A percentile compares a stretch with the other conserved stretches of the same genome.
Conservation (phyloP, 257 asterid species). For the Petrea volubilis region DNA sequence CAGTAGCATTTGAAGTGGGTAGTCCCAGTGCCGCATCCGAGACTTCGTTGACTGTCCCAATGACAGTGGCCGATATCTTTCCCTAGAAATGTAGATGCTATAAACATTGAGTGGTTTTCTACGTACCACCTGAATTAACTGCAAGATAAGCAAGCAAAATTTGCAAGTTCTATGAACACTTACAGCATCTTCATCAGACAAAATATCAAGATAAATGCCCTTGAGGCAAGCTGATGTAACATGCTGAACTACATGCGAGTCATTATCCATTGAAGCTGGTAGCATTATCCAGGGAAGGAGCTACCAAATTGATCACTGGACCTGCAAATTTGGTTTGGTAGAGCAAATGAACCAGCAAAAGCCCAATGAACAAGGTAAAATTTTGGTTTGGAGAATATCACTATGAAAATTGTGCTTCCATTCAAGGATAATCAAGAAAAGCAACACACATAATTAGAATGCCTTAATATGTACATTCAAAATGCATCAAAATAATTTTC, state of each 20-base stretch:
- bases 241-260: constrained; percentile 42
- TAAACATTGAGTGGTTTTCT: constrained; percentile 13
- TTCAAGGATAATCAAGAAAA: constrained; percentile 14
- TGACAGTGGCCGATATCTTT: constrained; percentile 45
- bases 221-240: constrained; percentile 47
- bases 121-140: neutral
- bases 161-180: constrained; percentile 31
- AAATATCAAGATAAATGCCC: constrained; percentile 59
- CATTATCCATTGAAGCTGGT: constrained; percentile 53
- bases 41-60: constrained; percentile 67
- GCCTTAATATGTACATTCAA: neutral
- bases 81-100: constrained; percentile 44
- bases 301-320: constrained; percentile 13
- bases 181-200: constrained; percentile 85
- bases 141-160: constrained; percentile 12
- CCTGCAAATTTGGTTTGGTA: neutral
- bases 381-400: neutral
- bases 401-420: neutral
- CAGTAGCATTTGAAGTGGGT: constrained; percentile 51
- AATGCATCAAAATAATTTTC: neutral
- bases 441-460: neutral
- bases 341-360: neutral
- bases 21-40: constrained; percentile 85
- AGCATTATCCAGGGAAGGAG: constrained; percentile 29
- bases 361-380: neutral